Evolutionary conservation across 139 green algal species (phyloP).

Genomic region (Spirogloea muscicola): DNA sequence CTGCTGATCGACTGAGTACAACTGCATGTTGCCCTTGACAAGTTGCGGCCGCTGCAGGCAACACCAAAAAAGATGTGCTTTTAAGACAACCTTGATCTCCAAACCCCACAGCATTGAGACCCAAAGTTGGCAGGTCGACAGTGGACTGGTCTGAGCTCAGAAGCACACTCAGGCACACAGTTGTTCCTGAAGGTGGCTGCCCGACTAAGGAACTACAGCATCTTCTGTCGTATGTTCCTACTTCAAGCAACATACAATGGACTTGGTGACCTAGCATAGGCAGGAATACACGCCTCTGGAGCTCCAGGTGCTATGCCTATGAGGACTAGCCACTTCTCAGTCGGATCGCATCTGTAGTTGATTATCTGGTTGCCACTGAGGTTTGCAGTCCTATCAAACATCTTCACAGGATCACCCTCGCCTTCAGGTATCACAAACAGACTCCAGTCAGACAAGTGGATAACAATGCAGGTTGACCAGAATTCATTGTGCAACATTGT

Average conservation of each 20-base stretch:
- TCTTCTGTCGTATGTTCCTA: background rate
- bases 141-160: too few species aligned
- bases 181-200: too few species aligned
- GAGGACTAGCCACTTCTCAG: slow-evolving; percentile 92
- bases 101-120: too few species aligned
- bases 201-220: too few species aligned
- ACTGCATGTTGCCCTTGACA: slow-evolving; percentile 98
- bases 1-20: slow-evolving; percentile 93
- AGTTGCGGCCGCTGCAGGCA: slow-evolving; percentile 72
- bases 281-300: slow-evolving; percentile 60
- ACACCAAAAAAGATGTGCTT: too few species aligned
- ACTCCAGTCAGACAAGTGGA: too few species aligned
- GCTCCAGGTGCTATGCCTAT: slow-evolving; percentile 93
- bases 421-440: too few species aligned
- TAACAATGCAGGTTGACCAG: too few species aligned
- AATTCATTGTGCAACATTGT: too few species aligned
- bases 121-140: too few species aligned
- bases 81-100: too few species aligned
- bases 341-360: slow-evolving; percentile 82
- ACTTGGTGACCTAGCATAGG: background rate
- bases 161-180: too few species aligned
- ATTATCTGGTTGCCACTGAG: slow-evolving; percentile 96
- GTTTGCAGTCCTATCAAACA: slow-evolving; percentile 96
- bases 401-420: slow-evolving; percentile 72
- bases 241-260: background rate